Evolutionary conservation across 768 basidiomycete species (phyloP).

Genomic region (Termitomyces sp.): DNA sequence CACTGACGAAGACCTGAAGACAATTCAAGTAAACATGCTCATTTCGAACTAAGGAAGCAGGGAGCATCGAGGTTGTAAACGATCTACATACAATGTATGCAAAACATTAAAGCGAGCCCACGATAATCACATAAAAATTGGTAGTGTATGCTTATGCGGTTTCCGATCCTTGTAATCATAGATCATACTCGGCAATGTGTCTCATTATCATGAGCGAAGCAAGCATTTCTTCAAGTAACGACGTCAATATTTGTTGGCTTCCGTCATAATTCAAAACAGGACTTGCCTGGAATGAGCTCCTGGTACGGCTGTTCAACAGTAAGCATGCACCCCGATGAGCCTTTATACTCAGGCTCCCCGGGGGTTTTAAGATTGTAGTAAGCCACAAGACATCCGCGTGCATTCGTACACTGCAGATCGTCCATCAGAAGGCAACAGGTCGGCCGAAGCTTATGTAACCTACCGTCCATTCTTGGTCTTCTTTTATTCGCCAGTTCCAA

Average conservation of each 20-base stretch:
- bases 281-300: conserved; percentile 53
- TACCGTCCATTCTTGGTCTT: conserved; percentile 63
- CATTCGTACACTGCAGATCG: conserved; percentile 51
- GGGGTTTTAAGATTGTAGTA: conserved; percentile 53
- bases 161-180: neutral
- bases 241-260: neutral
- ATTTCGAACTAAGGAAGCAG: neutral
- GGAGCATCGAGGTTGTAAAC: neutral
- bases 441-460: conserved; percentile 17
- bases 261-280: neutral
- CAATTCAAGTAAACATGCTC: conserved; percentile 1
- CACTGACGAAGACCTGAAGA: conserved; percentile 23
- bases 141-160: too few relatives aligned
- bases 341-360: conserved; percentile 47
- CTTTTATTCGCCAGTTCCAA: conserved; percentile 47
- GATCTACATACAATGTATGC: neutral
- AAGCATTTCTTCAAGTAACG: conserved; percentile 1
- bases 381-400: conserved; percentile 46
- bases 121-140: neutral
- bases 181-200: conserved; percentile 5
- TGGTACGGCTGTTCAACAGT: conserved; percentile 58
- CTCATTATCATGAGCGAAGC: conserved; percentile 11
- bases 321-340: conserved; percentile 58
- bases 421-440: conserved; percentile 36
- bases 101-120: neutral